Base-by-base conservation (phyloP, 1,284 basidiomycete species). In the Marasmius sp. region DNA sequence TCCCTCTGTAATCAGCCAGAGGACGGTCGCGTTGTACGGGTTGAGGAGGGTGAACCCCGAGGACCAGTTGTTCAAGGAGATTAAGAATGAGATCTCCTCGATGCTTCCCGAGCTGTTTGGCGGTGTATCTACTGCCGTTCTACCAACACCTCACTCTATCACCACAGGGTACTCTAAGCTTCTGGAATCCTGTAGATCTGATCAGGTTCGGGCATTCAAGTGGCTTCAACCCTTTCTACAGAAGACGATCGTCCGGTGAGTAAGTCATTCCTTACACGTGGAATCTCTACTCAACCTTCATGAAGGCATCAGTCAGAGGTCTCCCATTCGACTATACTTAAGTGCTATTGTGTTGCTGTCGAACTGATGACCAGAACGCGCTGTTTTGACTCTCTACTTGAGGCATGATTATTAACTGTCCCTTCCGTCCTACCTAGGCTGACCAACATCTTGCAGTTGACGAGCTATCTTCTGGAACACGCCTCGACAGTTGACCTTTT, bases 171-270 rank as follows among this genome's bases (percentile, higher is more conserved):
- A 86, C 67, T 73, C 67, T 18, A 77, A 71, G 6, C 66, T 89
- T 33, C 68, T 85, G 27, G 74, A 72, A 7, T 84, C 88, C 3
- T 79, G 87, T 33, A 82, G 88, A 14, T 92, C 85, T 64, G 88
- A 91, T 64, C 89, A 91, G 74, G 83, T 89, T 27, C 78, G 86
- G 64, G 82, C 82, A 2, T 81, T 91, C 60, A 81, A 79, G 50
- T 93, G 91, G 91, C 77, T 93, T 36, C 70, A 90, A 22, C 90
- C 90, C 5, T 75, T 85, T 20, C 76, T 91, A 60, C 81, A 81
- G 64, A 86, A 83, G 65, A 74, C 80, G 63, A 72, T 86, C 53
- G 50, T 76, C 41, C 77, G 72, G 87, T 88, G 66, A 66, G 39
- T 27, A 18, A 18, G 33, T 27, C 38, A 37, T 41, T 43, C 14